Evolutionary conservation across 495 filamentous ascomycete genomes (phyloP).

Genomic region (Sordaria brevicollis): DNA sequence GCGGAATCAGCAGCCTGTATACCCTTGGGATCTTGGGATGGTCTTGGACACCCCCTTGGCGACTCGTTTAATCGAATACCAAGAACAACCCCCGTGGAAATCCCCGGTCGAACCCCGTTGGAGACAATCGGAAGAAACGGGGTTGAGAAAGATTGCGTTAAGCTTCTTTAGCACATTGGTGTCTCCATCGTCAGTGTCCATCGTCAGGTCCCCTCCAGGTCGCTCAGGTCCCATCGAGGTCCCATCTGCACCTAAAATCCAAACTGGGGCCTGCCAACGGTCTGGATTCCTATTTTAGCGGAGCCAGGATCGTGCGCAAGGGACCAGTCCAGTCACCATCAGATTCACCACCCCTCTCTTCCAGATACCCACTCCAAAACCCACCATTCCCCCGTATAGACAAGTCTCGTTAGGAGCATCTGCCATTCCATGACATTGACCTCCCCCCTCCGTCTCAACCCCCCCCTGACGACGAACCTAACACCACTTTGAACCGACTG

Average conservation of each 20-base stretch:
- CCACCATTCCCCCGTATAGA: background rate
- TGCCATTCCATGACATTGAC: background rate
- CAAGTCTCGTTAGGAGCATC: background rate
- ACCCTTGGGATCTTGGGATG: constrained; percentile 1
- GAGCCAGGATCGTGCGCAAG: constrained; percentile 16
- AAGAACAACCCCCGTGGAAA: background rate
- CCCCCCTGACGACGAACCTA: background rate
- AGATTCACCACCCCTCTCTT: background rate
- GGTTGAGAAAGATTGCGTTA: constrained; percentile 3
- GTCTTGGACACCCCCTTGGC: background rate
- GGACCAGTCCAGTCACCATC: constrained; percentile 3
- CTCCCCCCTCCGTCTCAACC: no score
- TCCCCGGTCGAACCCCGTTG: background rate
- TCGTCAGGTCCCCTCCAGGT: no score
- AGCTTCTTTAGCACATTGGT: constrained; percentile 1
- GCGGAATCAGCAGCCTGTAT: constrained; percentile 18
- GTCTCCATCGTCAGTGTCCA: background rate
- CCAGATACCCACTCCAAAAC: background rate
- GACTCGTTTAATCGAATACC: background rate
- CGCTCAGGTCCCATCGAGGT: background rate
- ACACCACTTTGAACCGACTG: background rate
- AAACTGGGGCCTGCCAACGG: constrained; percentile 4
- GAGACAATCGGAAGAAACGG: background rate
- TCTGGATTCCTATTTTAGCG: constrained; percentile 10
- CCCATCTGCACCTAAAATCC: background rate